A percentile compares a stretch with the other conserved stretches of the same genome.
phyloP scores from a whole-genome alignment of 1,284 basidiomycete species.

The Ceratobasidium papillatum region DNA sequence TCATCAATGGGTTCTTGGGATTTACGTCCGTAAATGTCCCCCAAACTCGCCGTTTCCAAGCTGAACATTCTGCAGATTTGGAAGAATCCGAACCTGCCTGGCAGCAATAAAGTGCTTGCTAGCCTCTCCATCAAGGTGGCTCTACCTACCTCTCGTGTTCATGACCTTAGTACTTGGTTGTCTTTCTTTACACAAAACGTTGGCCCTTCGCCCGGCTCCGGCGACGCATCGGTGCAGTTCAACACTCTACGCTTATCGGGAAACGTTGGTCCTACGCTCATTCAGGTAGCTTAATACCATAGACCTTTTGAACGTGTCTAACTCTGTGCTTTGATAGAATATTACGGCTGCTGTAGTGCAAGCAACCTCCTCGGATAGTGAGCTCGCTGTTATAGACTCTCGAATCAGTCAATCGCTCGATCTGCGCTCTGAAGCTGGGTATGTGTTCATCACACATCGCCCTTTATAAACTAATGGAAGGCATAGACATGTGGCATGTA shows the following conservation, averaged over 20 bases:
- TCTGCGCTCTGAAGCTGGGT: not conserved
- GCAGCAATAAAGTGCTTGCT: not conserved
- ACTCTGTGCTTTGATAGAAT: not conserved
- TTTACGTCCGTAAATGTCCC: not conserved
- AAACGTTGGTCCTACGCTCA: not conserved
- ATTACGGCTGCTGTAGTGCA: not conserved
- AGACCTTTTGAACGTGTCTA: not conserved
- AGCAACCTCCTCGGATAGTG: not conserved
- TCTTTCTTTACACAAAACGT: not conserved
- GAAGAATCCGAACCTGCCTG: not conserved
- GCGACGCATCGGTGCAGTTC: not conserved
- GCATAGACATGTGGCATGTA: not conserved
- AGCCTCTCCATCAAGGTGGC: not conserved
- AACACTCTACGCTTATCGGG: not conserved
- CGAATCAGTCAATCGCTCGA: not conserved
- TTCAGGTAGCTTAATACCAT: not conserved
- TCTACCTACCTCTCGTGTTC: not conserved
- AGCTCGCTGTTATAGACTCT: not conserved
- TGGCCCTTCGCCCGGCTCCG: not conserved
- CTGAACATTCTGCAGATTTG: not conserved
- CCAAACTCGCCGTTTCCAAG: not conserved
- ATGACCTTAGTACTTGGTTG: conserved; percentile 4
- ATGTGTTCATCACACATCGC: not conserved
- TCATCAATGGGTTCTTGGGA: conserved; percentile 10
- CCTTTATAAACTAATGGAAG: not conserved